Evolutionary conservation across 73 alveolate species (phyloP).

Genomic region (Paramecium bursaria): DNA sequence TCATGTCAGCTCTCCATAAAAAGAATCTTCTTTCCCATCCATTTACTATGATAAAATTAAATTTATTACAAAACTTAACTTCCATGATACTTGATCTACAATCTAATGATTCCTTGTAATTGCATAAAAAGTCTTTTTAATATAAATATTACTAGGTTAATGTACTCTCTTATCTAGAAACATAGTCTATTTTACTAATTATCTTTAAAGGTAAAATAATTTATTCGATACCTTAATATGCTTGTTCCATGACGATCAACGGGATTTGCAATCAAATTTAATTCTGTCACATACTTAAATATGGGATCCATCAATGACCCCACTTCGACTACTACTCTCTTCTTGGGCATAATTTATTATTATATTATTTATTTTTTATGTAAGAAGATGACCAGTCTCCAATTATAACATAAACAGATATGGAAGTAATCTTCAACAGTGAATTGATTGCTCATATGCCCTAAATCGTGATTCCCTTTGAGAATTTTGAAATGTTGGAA

Average conservation of each 20-base stretch:
- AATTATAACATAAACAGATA: too few relatives aligned
- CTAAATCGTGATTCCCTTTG: too few relatives aligned
- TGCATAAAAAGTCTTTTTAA: not conserved
- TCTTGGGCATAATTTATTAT: too few relatives aligned
- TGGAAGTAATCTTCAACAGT: too few relatives aligned
- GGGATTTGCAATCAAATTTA: constrained; percentile 49
- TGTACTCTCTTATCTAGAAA: constrained; percentile 29
- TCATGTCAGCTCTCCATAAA: constrained; percentile 16
- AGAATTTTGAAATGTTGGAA: too few relatives aligned
- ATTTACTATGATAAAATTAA: not conserved
- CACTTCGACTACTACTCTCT: constrained; percentile 56
- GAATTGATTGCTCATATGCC: too few relatives aligned
- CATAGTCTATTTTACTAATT: not conserved
- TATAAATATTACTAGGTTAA: constrained; percentile 2
- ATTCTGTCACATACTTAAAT: not conserved
- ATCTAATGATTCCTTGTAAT: constrained; percentile 29
- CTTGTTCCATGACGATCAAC: constrained; percentile 38
- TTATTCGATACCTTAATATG: not conserved
- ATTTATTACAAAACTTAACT: constrained; percentile 10
- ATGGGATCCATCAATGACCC: constrained; percentile 45
- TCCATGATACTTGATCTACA: constrained; percentile 42
- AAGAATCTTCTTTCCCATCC: constrained; percentile 57
- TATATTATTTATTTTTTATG: too few relatives aligned
- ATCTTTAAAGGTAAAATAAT: not conserved
- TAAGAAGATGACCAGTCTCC: too few relatives aligned